Evolutionary conservation across 1,139 yeast species (phyloP), one percentile per base, ranked within the genome.

Genomic region (Pichia sp.): DNA sequence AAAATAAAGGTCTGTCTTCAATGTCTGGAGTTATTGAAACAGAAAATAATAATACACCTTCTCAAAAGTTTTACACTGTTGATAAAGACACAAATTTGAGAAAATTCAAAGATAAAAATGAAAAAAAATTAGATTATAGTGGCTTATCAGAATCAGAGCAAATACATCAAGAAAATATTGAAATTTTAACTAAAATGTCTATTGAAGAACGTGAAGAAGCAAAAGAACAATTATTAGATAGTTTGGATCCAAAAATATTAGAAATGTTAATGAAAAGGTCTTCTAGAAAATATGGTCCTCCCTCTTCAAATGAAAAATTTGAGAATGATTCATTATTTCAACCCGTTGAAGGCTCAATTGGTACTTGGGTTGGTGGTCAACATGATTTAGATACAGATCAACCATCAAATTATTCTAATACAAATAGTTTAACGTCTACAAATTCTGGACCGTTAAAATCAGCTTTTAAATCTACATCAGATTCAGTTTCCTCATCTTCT

Each of bases 101-200:
- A 24, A 47, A 35, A 20, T 46, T 51, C 24, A 46, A 42, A 22
- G 49, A 49, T 35, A 30, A 42, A 23, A 33, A 37, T 11, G 51
- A 51, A 12, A 33, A 48, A 28, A 40, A 48, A 24, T 41, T 49
- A 36, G 48, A 48, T 29, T 49, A 53, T 40, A 33, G 51, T 6
- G 58, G 59, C 3, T 48, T 55, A 10, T 69, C 76, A 0, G 95
- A 87, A 55, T 76, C 82, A 1, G 90, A 82, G 54, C 74, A 76
- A 57, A 86, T 90, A 31, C 92, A 87, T 61, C 62, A 73, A 46
- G 96, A 90, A 57, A 90, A 90, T 61, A 60, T 84, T 52, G 77
- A 78, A 37, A 69, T 72, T 41, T 62, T 92, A 47, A 66, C 80
- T 25, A 61, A 65, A 16, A 83, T 90, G 94, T 68, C 82, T 2